phyloP scores from a whole-genome alignment of 495 filamentous ascomycete genomes.

The Aspergillus sclerotioniger region DNA sequence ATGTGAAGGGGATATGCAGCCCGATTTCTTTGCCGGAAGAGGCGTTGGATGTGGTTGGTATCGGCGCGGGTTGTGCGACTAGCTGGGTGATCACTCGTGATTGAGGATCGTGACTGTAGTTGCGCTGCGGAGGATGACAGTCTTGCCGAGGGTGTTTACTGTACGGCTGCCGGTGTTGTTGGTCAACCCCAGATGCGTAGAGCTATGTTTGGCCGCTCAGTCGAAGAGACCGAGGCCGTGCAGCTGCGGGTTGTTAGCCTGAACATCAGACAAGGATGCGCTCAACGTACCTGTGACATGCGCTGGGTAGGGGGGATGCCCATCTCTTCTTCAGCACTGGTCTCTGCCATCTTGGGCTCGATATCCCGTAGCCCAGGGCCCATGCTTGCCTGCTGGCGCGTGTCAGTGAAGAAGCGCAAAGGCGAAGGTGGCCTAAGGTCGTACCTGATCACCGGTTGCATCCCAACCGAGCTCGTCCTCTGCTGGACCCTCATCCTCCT shows the following conservation, averaged over 20 bases:
- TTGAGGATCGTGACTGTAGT: constrained; percentile 15
- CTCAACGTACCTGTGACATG: constrained; percentile 45
- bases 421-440: constrained; percentile 4
- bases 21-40: constrained; percentile 50
- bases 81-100: constrained; percentile 65
- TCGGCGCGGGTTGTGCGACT: constrained; percentile 87
- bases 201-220: constrained; percentile 18
- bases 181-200: too few relatives aligned
- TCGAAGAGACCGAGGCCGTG: constrained; percentile 48
- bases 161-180: neutral
- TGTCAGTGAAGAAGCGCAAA: constrained; percentile 19
- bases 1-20: constrained; percentile 64
- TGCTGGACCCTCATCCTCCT: constrained; percentile 59
- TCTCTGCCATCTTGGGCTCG: constrained; percentile 12
- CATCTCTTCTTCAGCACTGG: constrained; percentile 25
- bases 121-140: too few relatives aligned
- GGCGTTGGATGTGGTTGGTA: constrained; percentile 39
- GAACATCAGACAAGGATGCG: neutral
- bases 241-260: constrained; percentile 30
- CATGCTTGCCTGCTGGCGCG: constrained; percentile 25
- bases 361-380: constrained; percentile 20
- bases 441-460: constrained; percentile 56
- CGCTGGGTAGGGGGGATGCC: constrained; percentile 51
- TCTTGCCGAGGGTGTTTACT: neutral
- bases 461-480: constrained; percentile 84